Conservation (phyloP, 331 rosid genomes). For the Acacia concinna region DNA sequence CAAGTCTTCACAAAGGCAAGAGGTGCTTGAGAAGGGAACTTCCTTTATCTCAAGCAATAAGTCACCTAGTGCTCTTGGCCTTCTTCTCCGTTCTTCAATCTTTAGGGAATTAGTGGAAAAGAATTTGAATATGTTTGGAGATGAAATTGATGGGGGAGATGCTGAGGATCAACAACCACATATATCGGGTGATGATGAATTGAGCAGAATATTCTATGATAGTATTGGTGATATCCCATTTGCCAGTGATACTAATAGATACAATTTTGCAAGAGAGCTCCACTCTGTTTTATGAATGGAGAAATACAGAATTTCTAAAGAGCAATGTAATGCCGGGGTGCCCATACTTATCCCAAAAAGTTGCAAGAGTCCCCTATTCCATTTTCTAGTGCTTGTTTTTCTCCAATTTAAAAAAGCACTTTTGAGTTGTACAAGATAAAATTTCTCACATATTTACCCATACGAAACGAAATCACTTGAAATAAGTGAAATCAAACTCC, state of each 20-base stretch:
- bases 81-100: slow-evolving; percentile 67
- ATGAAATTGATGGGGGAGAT: slow-evolving; percentile 47
- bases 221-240: slow-evolving; percentile 48
- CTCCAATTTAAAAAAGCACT: no score
- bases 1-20: slow-evolving; percentile 37
- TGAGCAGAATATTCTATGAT: slow-evolving; percentile 47
- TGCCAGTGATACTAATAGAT: slow-evolving; percentile 39
- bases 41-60: slow-evolving; percentile 30
- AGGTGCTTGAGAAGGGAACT: slow-evolving; percentile 33
- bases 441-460: no score
- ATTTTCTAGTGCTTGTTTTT: neutral
- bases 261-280: slow-evolving; percentile 42
- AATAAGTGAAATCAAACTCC: no score
- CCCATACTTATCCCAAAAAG: neutral
- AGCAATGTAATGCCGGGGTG: neutral
- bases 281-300: neutral
- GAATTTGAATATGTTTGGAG: slow-evolving; percentile 44
- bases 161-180: slow-evolving; percentile 36
- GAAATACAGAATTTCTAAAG: neutral
- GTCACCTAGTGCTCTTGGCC: slow-evolving; percentile 73
- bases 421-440: no score
- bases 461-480: no score
- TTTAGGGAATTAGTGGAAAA: slow-evolving; percentile 59
- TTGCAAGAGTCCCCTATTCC: slow-evolving; percentile 23
- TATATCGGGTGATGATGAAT: slow-evolving; percentile 43